Conservation (phyloP, 441 rosid genomes). For the Syzygium malaccense region DNA sequence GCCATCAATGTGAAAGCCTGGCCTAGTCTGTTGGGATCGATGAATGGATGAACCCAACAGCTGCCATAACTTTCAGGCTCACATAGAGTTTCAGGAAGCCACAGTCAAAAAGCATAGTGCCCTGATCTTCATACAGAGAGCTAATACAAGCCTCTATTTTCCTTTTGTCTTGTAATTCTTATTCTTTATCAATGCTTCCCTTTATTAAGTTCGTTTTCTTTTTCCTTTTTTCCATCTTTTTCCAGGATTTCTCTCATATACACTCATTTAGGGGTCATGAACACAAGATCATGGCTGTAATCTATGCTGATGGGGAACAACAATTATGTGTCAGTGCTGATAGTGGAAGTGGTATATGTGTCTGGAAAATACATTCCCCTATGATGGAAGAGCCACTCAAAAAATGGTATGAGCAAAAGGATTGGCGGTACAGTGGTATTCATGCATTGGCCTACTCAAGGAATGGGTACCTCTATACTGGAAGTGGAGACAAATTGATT, state of each 20-base stretch:
- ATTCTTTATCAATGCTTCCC: not conserved
- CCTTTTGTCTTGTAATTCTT: not conserved
- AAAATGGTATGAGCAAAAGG: slow-evolving; percentile 80
- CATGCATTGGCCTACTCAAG: slow-evolving; percentile 65
- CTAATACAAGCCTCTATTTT: not conserved
- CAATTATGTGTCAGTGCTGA: slow-evolving; percentile 78
- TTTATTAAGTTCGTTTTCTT: not conserved
- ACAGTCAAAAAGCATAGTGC: not conserved
- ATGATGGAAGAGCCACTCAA: slow-evolving; percentile 54
- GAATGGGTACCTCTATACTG: slow-evolving; percentile 60
- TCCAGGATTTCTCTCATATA: slow-evolving; percentile 77
- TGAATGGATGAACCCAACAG: not conserved
- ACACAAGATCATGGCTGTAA: slow-evolving; percentile 73
- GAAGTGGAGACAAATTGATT: slow-evolving; percentile 85
- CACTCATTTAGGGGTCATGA: slow-evolving; percentile 83
- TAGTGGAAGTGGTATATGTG: slow-evolving; percentile 78
- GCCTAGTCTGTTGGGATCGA: not conserved
- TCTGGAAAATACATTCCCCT: slow-evolving; percentile 56
- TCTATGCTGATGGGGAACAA: slow-evolving; percentile 52
- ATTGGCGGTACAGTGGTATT: slow-evolving; percentile 94
- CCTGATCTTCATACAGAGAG: not conserved
- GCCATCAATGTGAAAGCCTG: not conserved
- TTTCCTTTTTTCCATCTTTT: not conserved
- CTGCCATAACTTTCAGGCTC: not conserved
- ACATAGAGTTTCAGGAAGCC: not conserved